These are phyloP conservation scores for Coemansia sp. DNA, from an alignment of 192 early-diverging fungal genomes.

Conservation along the genomic window DNA sequence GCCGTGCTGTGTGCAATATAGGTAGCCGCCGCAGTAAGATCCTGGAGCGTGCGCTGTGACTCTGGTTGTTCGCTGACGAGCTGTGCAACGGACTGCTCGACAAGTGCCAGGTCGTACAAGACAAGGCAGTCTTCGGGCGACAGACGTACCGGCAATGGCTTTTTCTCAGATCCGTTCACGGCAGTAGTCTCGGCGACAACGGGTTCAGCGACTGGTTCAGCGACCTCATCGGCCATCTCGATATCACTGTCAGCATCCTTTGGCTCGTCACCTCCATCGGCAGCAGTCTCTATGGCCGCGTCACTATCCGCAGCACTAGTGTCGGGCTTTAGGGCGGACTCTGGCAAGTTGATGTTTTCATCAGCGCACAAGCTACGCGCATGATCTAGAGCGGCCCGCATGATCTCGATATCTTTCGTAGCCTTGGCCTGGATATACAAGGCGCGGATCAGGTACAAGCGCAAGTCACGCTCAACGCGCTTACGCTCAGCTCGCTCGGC, in stretches of 20 bases:
- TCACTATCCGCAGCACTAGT: not conserved
- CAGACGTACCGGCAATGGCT: not conserved
- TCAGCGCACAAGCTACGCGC: constrained; percentile 28
- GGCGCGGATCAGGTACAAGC: constrained; percentile 45
- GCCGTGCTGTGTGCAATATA: constrained; percentile 56
- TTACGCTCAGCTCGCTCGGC: constrained; percentile 22
- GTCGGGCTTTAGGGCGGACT: constrained; percentile 12
- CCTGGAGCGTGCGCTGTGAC: constrained; percentile 59
- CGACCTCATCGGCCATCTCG: not conserved
- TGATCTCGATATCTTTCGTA: constrained; percentile 60
- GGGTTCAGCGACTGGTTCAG: not conserved
- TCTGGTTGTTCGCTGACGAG: constrained; percentile 70
- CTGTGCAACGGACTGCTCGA: constrained; percentile 81
- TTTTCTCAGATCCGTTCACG: constrained; percentile 1
- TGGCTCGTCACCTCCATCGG: not conserved
- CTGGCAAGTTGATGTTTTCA: constrained; percentile 19
- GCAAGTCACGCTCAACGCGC: constrained; percentile 28
- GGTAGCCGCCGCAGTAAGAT: constrained; percentile 59
- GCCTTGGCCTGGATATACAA: constrained; percentile 60
- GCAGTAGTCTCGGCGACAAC: not conserved
- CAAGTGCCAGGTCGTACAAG: constrained; percentile 72
- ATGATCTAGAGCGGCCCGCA: constrained; percentile 59
- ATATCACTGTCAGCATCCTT: not conserved
- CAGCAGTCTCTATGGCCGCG: not conserved
- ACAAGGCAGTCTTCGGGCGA: constrained; percentile 57